These are phyloP conservation scores for Dissophora globulifera DNA, from an alignment of 192 early-diverging fungal species.

Conservation along the genomic window DNA sequence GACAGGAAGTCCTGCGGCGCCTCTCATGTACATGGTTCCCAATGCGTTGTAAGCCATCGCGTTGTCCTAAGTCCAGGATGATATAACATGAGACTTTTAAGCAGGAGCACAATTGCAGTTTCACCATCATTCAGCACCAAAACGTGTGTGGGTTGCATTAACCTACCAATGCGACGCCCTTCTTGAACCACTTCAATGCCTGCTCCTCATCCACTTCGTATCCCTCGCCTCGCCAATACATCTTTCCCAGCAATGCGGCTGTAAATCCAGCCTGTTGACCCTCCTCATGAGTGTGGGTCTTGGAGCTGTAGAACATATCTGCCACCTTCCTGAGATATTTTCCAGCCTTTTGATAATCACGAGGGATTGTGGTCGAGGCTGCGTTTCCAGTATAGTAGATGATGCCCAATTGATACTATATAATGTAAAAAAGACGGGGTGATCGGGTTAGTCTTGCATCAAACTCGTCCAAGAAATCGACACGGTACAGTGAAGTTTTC, in stretches of 20 bases:
- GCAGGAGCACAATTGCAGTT: neutral
- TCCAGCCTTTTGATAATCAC: conserved; percentile 70
- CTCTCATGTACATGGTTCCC: conserved; percentile 85
- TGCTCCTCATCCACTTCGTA: conserved; percentile 63
- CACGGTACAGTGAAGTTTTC: neutral
- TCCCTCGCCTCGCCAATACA: conserved; percentile 95
- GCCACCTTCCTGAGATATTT: conserved; percentile 68
- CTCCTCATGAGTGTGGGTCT: conserved; percentile 24
- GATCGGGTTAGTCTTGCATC: too few species aligned
- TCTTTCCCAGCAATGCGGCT: conserved; percentile 82
- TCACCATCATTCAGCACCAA: too few species aligned
- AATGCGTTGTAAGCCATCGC: conserved; percentile 76
- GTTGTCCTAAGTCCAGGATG: conserved; percentile 55
- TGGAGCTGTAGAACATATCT: conserved; percentile 56
- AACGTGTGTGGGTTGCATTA: too few species aligned
- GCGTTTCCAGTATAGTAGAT: conserved; percentile 82
- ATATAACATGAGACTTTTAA: neutral
- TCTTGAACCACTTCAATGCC: conserved; percentile 83
- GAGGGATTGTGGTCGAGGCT: conserved; percentile 45
- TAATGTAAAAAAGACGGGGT: too few species aligned
- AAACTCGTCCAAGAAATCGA: too few species aligned
- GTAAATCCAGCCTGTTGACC: conserved; percentile 72
- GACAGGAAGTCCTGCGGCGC: conserved; percentile 58
- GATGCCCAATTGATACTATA: conserved; percentile 76
- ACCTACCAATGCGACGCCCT: conserved; percentile 66